Conservation (phyloP, 768 basidiomycete genomes). For the Tephrocybe sp. region DNA sequence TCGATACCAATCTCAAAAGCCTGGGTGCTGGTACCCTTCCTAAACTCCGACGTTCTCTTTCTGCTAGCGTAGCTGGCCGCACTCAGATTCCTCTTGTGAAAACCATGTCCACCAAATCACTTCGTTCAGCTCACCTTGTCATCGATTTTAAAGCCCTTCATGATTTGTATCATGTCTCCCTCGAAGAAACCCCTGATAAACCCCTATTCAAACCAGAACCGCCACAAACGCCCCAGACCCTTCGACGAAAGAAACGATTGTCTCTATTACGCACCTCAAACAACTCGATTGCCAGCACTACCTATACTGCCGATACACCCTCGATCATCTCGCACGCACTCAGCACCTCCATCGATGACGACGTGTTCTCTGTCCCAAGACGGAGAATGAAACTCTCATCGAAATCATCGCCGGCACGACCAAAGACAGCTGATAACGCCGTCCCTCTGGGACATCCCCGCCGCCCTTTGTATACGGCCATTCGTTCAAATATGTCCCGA, state of each 20-base stretch:
- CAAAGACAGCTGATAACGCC: constrained; percentile 20
- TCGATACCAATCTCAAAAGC: not conserved
- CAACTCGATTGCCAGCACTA: constrained; percentile 21
- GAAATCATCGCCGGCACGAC: constrained; percentile 20
- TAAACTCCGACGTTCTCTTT: constrained; percentile 8
- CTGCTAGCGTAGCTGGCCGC: constrained; percentile 12
- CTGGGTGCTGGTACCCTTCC: not conserved
- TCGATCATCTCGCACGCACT: not conserved
- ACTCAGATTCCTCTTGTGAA: constrained; percentile 12
- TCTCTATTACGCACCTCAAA: constrained; percentile 21
- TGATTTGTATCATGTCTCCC: constrained; percentile 5
- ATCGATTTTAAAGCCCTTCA: constrained; percentile 15
- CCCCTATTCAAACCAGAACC: not conserved
- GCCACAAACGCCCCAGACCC: constrained; percentile 21
- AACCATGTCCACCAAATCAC: constrained; percentile 19
- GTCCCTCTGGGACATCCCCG: constrained; percentile 48
- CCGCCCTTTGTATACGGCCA: constrained; percentile 54
- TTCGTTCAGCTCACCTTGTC: constrained; percentile 15
- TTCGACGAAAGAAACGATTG: constrained; percentile 38
- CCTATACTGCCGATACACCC: not conserved
- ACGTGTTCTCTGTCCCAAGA: not conserved
- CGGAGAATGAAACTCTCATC: constrained; percentile 1
- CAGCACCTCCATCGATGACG: constrained; percentile 13
- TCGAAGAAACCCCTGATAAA: not conserved
- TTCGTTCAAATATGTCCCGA: constrained; percentile 30